Evolutionary conservation across 179 eudicot genomes (phyloP).

Genomic region (Spinacia oleracea): DNA sequence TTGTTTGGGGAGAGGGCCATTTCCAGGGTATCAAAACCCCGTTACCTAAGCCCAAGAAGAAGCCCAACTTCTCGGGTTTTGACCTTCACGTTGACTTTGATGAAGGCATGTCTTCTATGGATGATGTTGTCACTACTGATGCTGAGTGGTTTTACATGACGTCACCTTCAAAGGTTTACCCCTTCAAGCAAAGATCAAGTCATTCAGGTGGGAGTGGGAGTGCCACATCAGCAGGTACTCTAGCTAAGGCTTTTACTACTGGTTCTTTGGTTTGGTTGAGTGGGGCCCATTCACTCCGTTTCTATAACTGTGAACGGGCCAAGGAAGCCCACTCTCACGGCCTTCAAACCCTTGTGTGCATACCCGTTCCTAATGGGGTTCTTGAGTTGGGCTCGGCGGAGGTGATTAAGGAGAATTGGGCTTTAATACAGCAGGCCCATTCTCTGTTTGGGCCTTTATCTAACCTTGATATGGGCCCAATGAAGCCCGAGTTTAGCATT

Average conservation of each 20-base stretch:
- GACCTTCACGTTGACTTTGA: background rate
- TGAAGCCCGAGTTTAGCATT: background rate
- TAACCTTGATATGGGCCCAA: background rate
- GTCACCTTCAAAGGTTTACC: conserved; percentile 46
- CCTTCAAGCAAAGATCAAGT: conserved; percentile 34
- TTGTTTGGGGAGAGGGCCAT: conserved; percentile 70
- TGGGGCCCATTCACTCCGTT: conserved; percentile 45
- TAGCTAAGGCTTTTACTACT: conserved; percentile 52
- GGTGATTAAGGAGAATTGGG: conserved; percentile 48
- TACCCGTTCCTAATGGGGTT: conserved; percentile 59
- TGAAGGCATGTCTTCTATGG: conserved; percentile 11
- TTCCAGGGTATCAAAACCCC: conserved; percentile 46
- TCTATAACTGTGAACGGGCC: conserved; percentile 57
- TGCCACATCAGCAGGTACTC: conserved; percentile 11
- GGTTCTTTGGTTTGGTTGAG: conserved; percentile 53
- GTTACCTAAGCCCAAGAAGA: background rate
- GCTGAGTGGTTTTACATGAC: conserved; percentile 72
- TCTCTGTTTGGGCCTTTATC: conserved; percentile 40
- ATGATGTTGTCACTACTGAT: conserved; percentile 37
- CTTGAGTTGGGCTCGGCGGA: conserved; percentile 66
- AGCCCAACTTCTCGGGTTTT: background rate
- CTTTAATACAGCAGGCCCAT: conserved; percentile 48
- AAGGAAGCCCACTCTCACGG: conserved; percentile 73
- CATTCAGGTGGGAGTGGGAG: no score
- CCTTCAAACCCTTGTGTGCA: conserved; percentile 55